Evolutionary conservation across 192 early-diverging fungal species (phyloP), one percentile per base, ranked within the genome.

Genomic region (Paraglomus brasilianum): DNA sequence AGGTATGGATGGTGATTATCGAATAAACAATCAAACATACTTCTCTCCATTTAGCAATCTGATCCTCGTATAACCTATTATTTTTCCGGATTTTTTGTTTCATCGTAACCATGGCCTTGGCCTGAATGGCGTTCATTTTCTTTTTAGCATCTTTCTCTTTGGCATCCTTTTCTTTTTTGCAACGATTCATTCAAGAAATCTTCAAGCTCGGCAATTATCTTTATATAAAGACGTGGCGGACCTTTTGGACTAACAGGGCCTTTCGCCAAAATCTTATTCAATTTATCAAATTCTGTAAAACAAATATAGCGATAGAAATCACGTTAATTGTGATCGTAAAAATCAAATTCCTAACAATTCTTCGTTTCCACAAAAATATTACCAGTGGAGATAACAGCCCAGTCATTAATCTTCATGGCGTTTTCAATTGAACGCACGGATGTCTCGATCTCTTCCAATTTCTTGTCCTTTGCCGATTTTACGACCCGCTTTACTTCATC

Each of bases 71-170:
- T 49, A 76, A 61, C 81, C 94, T 95, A 82, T 83, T 86, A 78
- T 87, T 81, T 87, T 99, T 97, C 81, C 90, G 91, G 70, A 96
- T 60, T 73, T 92, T 94, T 76, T 94, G 91, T 86, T 95, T 97
- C 85, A 97, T 89, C 52, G 89, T 85, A 78, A 90, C 97, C 73
- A 95, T 78, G 22, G 93, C 90, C 71, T 91, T 91, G 45, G 87
- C 85, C 60, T 92, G 86, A 52, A 77, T 82, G 47, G 90, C 81
- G 72, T 89, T 96, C 84, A 93, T 92, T 82, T 93, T 97, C 80
- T 88, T 91, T 56, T 86, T 81, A 7, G 83, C 80, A 30, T 87
- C 81, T 83, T 93, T 93, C 66, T 86, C 83, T 56, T 86, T 81
- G 8, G 83, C 80, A 30, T 87, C 81, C 82, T 93, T 93, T 69